Percentiles rank a stretch among this genome's conserved stretches.
phyloP scores from a whole-genome alignment of 805 yeast genomes.

The Hagleromyces aurorensis region DNA sequence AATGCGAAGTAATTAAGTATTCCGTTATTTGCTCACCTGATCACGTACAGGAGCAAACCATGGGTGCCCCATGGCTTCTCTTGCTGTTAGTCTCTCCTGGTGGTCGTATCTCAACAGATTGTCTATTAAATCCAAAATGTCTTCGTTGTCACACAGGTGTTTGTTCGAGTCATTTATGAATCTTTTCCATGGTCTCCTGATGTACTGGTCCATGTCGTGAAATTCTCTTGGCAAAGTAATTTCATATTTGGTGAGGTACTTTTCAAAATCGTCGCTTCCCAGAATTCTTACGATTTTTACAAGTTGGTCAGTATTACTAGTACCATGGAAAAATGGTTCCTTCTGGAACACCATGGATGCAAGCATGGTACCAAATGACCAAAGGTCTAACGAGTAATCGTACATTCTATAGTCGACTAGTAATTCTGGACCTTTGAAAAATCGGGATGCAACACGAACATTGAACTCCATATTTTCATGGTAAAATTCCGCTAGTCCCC shows the following conservation, averaged over 20 bases:
- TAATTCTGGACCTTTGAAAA: constrained; percentile 89
- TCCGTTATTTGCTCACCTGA: constrained; percentile 1
- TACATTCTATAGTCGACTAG: constrained; percentile 79
- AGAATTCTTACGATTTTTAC: constrained; percentile 82
- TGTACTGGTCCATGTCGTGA: constrained; percentile 65
- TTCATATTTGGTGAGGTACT: constrained; percentile 64
- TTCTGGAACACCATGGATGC: constrained; percentile 85
- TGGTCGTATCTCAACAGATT: constrained; percentile 78
- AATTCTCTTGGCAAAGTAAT: constrained; percentile 67
- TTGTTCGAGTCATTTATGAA: constrained; percentile 66
- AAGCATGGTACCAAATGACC: constrained; percentile 92
- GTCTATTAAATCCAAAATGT: constrained; percentile 75
- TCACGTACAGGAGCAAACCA: constrained; percentile 25
- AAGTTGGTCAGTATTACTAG: constrained; percentile 82
- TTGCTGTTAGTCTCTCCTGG: constrained; percentile 79
- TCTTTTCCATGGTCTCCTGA: constrained; percentile 79
- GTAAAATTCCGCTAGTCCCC: constrained; percentile 95
- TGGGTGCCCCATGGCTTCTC: constrained; percentile 73
- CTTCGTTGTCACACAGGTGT: constrained; percentile 53
- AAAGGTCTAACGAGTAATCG: constrained; percentile 84
- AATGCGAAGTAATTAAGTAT: constrained; percentile 1
- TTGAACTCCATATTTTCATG: constrained; percentile 85
- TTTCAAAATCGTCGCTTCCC: constrained; percentile 73
- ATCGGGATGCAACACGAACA: constrained; percentile 88
- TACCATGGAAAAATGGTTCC: constrained; percentile 91